Base-by-base conservation (phyloP, 108 stramenopile species). In the Skeletonema menzelii region DNA sequence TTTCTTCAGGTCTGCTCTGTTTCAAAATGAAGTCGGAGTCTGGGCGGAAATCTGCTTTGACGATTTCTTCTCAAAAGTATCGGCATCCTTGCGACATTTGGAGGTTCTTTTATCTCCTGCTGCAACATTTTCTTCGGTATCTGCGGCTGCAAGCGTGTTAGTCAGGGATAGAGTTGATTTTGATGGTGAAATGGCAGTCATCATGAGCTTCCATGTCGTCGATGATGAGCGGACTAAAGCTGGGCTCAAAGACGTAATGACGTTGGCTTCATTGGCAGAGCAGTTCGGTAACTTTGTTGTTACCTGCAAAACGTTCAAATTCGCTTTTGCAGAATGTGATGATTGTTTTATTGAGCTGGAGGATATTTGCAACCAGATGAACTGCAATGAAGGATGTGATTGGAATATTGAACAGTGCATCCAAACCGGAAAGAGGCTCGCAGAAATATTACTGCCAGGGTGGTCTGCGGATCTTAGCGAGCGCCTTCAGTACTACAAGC, bases 1-100 rank as follows among this genome's bases (percentile, higher is more conserved):
- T 11, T 10, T 35, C 38, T 28, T 47, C 69, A 70, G 46, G 31
- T 70, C 69, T 11, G n/a, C 58, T 1, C 46, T 70, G 6, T 59
- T 70, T 60, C 69, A 60, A 60, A 34, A 47, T 37, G 24, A 35
- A 47, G 22, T 70, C 6, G 69, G 69, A 8, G 19, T 59, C 15
- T 61, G 59, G 69, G 5, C 69, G 2, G 28, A 70, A 30, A 60
- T 70, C 12, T 1, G 27, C 7, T 47, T 60, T 30, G 69, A 60
- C 8, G 69, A 70, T 31, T 70, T 70, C 32, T 38, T 59, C 27
- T 17, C 12, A 15, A 70, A 53, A 44, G 26, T 70, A 1, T 11
- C 42, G 10, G 20, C 59, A 12, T 44, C 59, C 24, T 27, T 70
- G 11, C 38, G 59, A 27, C 27, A 70, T 26, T 24, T 70, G 59